phyloP scores from a whole-genome alignment of 1,284 basidiomycete genomes.

The Melanopsichium pennsylvanicum region DNA sequence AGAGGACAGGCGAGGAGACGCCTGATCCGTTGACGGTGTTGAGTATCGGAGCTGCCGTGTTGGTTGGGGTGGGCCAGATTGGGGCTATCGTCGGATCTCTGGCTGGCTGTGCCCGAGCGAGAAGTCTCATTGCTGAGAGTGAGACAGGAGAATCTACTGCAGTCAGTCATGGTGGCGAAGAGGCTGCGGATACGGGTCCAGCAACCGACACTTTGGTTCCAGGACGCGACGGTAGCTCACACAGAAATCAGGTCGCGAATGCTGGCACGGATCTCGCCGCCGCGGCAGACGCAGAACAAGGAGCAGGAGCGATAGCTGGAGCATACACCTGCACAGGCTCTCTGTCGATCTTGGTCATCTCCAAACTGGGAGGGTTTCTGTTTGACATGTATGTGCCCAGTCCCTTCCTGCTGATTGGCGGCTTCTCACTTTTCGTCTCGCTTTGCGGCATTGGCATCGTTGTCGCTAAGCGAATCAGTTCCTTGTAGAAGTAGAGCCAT shows the following conservation, averaged over 20 bases:
- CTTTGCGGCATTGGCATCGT: slow-evolving; percentile 9
- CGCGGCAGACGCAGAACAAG: slow-evolving; percentile 5
- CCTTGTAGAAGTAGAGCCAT: too few species aligned
- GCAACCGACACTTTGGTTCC: neutral
- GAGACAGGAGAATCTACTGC: neutral
- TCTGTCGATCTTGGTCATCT: slow-evolving; percentile 46
- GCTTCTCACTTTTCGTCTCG: slow-evolving; percentile 32
- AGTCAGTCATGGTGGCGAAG: neutral
- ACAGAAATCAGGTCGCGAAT: too few species aligned
- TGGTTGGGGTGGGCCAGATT: slow-evolving; percentile 47
- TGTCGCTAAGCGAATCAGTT: slow-evolving; percentile 5
- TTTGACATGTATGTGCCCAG: slow-evolving; percentile 48
- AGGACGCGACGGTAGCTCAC: neutral
- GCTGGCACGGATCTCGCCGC: too few species aligned
- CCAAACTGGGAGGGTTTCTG: slow-evolving; percentile 45
- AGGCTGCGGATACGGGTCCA: neutral
- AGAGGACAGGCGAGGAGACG: slow-evolving; percentile 24
- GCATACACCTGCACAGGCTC: slow-evolving; percentile 52
- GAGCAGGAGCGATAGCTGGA: slow-evolving; percentile 48
- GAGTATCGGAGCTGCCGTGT: slow-evolving; percentile 38
- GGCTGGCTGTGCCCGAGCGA: slow-evolving; percentile 38
- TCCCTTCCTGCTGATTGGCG: slow-evolving; percentile 48
- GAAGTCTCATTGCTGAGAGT: slow-evolving; percentile 5
- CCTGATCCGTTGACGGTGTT: slow-evolving; percentile 31
- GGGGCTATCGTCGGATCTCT: slow-evolving; percentile 48